Conservation (phyloP, 2,329 filamentous ascomycete species). For the Chaetomium sp. region DNA sequence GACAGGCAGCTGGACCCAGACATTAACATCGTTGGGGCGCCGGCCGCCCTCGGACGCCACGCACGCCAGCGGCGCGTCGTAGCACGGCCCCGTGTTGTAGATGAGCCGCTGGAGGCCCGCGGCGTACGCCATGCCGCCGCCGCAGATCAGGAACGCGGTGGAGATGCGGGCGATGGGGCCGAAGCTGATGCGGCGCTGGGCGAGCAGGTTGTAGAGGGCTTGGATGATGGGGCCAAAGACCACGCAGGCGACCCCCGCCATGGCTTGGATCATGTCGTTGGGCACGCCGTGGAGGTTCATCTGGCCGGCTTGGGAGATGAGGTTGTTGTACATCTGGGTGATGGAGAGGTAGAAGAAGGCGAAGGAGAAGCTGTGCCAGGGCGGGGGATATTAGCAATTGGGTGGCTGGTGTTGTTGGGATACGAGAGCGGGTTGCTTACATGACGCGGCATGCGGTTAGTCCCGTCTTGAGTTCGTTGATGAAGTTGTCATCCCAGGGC, state of each 20-base stretch:
- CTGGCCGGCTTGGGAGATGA: slow-evolving; percentile 55
- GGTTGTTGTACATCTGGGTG: slow-evolving; percentile 59
- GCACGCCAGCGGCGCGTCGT: not conserved
- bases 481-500: not conserved
- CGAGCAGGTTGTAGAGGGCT: not conserved
- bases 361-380: slow-evolving; percentile 46
- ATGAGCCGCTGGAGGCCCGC: not conserved
- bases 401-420: not conserved
- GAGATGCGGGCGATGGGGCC: not conserved
- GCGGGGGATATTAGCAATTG: not conserved
- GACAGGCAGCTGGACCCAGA: not conserved
- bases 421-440: not conserved
- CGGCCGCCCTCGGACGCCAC: not conserved
- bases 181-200: not conserved
- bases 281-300: slow-evolving; percentile 53
- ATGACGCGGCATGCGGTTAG: not conserved
- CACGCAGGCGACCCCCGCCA: slow-evolving; percentile 52
- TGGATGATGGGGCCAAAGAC: slow-evolving; percentile 42
- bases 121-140: not conserved
- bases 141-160: not conserved
- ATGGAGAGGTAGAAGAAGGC: slow-evolving; percentile 61
- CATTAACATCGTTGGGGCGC: not conserved
- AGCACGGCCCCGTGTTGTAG: not conserved
- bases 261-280: slow-evolving; percentile 53
- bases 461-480: not conserved